Base-by-base conservation (phyloP, 305 asterid species). In the Fraxinus platypoda region DNA sequence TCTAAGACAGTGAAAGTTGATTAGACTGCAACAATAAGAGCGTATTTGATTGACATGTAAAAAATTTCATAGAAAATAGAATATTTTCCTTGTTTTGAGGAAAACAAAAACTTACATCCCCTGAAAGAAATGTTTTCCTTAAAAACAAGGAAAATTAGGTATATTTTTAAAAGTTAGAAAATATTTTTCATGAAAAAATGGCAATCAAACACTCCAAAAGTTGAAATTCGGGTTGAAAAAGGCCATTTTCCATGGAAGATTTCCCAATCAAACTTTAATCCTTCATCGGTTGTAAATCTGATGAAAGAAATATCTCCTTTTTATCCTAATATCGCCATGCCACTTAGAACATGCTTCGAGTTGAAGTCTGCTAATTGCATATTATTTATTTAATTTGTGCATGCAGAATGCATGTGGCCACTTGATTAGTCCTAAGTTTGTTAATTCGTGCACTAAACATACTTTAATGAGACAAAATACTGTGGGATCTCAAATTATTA, bases 321-420 rank as follows among this genome's bases (percentile, higher is more conserved):
- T 15, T 15, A 52, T 52, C 64, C 64, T 52, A 52, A 17, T 13
- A 13, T 13, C 19, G 6, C 8, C 64, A 1, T 52, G 23, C 64
- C 3, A 52, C 64, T 5, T 52, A 52, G 64, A 52, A 52, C 64
- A 52, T 52, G 64, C 25, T 52, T 52, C 64, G 64, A 30, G 38
- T 68, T 28, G 28, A 68, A 68, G 25, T 5, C 19, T 68, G 2
- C 35, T 28, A 28, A 25, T 28, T 26, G 37, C 3, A 28, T 4
- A 59, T 77, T 80, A 46, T 83, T 85, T 72, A 79, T 66, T 81
- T 87, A 81, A 62, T 78, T 77, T 79, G 76, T 33, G 37, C 26
- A 15, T 81, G 62, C 81, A 83, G 81, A 78, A 62, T 77, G 89
- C 90, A 89, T 81, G 86, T 89, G 90, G 80, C 88, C 83, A 86